A percentile compares a stretch with the other conserved stretches of the same genome.
Conservation (phyloP, 2,329 filamentous ascomycete genomes). For the Lachnellula occidentalis region DNA sequence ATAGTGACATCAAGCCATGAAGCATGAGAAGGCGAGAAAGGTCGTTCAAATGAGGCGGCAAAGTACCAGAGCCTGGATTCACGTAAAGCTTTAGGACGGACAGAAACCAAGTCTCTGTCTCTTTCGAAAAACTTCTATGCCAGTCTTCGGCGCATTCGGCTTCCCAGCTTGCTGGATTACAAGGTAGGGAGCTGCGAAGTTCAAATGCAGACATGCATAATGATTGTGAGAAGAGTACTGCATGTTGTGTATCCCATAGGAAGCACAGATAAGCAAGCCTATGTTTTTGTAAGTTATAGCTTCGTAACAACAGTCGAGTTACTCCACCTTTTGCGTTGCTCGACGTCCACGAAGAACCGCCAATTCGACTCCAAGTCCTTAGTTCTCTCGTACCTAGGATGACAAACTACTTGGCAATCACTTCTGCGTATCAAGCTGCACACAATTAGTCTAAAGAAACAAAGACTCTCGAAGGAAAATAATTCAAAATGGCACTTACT, state of each 20-base stretch:
- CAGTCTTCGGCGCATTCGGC: conserved; percentile 47
- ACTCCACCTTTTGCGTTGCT: conserved; percentile 50
- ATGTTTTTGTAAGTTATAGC: background rate
- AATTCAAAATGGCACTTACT: conserved; percentile 25
- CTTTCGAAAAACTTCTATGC: conserved; percentile 29
- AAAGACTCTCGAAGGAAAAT: background rate
- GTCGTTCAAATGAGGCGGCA: conserved; percentile 40
- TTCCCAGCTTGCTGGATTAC: conserved; percentile 51
- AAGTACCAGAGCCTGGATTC: conserved; percentile 35
- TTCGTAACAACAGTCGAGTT: background rate
- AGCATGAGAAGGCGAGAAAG: conserved; percentile 50
- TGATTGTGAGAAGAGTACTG: conserved; percentile 59
- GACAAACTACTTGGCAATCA: conserved; percentile 43
- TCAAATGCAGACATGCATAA: conserved; percentile 63
- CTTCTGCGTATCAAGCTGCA: conserved; percentile 42
- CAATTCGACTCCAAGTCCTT: conserved; percentile 43
- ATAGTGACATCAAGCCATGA: conserved; percentile 57
- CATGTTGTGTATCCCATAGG: conserved; percentile 62
- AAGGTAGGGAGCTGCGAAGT: conserved; percentile 51
- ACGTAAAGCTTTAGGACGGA: conserved; percentile 52
- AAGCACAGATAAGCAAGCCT: conserved; percentile 55
- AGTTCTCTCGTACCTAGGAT: conserved; percentile 32
- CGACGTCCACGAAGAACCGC: conserved; percentile 47
- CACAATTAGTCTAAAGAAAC: background rate
- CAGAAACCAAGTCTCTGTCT: conserved; percentile 40